phyloP scores from a whole-genome alignment of 768 basidiomycete genomes.

The Suillus subluteus region DNA sequence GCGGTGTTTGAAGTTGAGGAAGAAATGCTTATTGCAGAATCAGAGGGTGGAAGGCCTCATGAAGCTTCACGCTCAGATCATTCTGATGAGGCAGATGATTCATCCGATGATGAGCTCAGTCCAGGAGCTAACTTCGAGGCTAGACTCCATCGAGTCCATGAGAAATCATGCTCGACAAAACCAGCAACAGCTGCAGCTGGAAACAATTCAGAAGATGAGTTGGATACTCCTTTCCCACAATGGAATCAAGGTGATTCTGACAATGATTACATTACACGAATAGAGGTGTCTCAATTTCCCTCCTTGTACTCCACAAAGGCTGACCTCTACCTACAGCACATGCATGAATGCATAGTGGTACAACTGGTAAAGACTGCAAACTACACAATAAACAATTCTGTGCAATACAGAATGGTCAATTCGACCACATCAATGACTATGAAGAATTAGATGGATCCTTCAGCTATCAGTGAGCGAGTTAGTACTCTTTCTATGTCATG shows the following conservation, averaged over 20 bases:
- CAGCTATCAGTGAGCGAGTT: slow-evolving; percentile 48
- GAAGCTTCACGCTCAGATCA: slow-evolving; percentile 6
- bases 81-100: slow-evolving; percentile 28
- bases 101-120: slow-evolving; percentile 39
- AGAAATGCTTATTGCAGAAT: slow-evolving; percentile 42
- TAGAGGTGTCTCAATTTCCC: slow-evolving; percentile 49
- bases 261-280: slow-evolving; percentile 56
- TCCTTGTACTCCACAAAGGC: background rate
- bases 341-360: slow-evolving; percentile 59
- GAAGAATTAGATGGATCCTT: slow-evolving; percentile 31
- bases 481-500: slow-evolving; percentile 28
- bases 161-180: slow-evolving; percentile 16
- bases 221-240: slow-evolving; percentile 28
- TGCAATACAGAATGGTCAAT: slow-evolving; percentile 60
- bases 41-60: slow-evolving; percentile 17
- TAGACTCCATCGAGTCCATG: slow-evolving; percentile 37
- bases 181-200: slow-evolving; percentile 18
- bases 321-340: slow-evolving; percentile 52
- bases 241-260: slow-evolving; percentile 54
- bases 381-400: slow-evolving; percentile 59
- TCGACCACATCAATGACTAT: slow-evolving; percentile 39
- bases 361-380: slow-evolving; percentile 52
- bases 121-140: slow-evolving; percentile 41
- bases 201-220: slow-evolving; percentile 34
- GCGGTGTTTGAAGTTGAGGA: slow-evolving; percentile 50